Percentiles rank a stretch among this genome's conserved stretches.
These are phyloP conservation scores for Aspergillus egyptiacus DNA, from an alignment of 495 filamentous ascomycete species.

Conservation along the genomic window DNA sequence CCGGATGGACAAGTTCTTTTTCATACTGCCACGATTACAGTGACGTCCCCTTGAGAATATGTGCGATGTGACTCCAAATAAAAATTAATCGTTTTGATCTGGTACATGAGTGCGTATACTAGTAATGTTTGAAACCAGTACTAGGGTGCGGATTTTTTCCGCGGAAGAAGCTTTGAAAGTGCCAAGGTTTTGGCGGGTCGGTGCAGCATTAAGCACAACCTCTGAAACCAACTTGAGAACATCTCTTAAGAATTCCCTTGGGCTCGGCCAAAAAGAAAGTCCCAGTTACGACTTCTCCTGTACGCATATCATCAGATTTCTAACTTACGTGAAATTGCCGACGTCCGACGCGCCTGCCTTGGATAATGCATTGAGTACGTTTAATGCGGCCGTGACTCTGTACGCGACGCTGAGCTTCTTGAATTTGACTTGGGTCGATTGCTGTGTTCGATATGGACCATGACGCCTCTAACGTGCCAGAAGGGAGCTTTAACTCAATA, in stretches of 20 bases:
- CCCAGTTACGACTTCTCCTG: not conserved
- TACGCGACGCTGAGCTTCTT: conserved; percentile 12
- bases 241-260: conserved; percentile 1
- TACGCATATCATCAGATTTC: not conserved
- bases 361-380: conserved; percentile 9
- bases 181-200: conserved; percentile 9
- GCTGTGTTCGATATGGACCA: conserved; percentile 29
- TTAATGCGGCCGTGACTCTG: conserved; percentile 2
- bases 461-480: conserved; percentile 23
- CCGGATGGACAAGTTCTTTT: not conserved
- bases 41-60: too few species aligned
- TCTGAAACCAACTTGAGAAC: not conserved
- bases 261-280: not conserved
- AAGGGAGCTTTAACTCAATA: conserved; percentile 18
- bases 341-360: not conserved
- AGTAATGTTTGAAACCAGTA: too few species aligned
- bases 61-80: not conserved
- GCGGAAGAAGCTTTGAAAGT: conserved; percentile 5
- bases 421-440: conserved; percentile 1
- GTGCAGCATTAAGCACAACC: conserved; percentile 1
- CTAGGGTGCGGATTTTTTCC: conserved; percentile 10
- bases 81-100: not conserved
- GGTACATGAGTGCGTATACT: too few species aligned
- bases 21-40: too few species aligned
- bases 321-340: not conserved